Evolutionary conservation across 768 basidiomycete species (phyloP).

Genomic region (Calvatia gigantea): DNA sequence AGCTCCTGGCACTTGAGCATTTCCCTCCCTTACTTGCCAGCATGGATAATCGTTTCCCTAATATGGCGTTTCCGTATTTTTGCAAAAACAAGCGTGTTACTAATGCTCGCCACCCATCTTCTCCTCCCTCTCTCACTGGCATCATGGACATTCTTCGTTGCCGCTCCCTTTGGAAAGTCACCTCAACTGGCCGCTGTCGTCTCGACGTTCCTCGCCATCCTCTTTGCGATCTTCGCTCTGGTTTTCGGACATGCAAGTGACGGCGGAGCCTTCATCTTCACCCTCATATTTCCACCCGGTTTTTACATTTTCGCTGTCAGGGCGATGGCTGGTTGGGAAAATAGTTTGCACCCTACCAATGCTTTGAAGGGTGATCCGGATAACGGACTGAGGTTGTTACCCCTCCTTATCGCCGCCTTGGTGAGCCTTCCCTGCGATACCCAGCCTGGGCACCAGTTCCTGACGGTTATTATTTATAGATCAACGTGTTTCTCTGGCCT

Average conservation of each 20-base stretch:
- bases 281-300: constrained; percentile 70
- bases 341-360: constrained; percentile 50
- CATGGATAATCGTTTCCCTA: constrained; percentile 66
- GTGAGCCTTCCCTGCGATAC: constrained; percentile 36
- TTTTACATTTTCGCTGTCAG: constrained; percentile 74
- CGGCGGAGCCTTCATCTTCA: constrained; percentile 55
- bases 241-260: constrained; percentile 42
- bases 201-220: constrained; percentile 60
- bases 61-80: constrained; percentile 72
- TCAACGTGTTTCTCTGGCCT: constrained; percentile 75
- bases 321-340: constrained; percentile 67
- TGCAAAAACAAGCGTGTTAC: constrained; percentile 48
- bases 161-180: constrained; percentile 67
- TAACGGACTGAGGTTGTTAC: constrained; percentile 46
- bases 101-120: constrained; percentile 63
- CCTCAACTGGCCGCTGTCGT: constrained; percentile 68
- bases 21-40: constrained; percentile 67
- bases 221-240: constrained; percentile 65
- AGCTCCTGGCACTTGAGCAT: constrained; percentile 69
- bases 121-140: constrained; percentile 65
- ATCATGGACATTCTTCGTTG: constrained; percentile 70
- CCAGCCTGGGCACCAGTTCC: background rate
- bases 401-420: constrained; percentile 59
- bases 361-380: constrained; percentile 60
- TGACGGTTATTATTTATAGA: constrained; percentile 30